phyloP scores from a whole-genome alignment of 1,139 yeast species.

The Taphrina confusa region DNA sequence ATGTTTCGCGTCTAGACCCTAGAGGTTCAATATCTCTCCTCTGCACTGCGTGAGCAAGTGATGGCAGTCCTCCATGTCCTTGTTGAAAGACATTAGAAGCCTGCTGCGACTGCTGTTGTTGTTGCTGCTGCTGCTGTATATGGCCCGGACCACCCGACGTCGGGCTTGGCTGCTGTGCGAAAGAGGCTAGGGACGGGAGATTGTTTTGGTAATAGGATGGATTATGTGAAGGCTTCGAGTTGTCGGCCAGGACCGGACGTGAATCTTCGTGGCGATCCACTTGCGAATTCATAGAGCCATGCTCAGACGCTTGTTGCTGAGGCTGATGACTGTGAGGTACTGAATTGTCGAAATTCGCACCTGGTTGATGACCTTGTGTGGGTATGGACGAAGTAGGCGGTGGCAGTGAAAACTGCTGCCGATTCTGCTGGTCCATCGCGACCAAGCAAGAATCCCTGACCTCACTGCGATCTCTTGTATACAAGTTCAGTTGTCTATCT shows the following conservation, averaged over 20 bases:
- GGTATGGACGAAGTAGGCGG: slow-evolving; percentile 14
- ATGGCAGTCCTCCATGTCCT: slow-evolving; percentile 6
- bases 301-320: background rate
- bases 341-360: slow-evolving; percentile 1
- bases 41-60: slow-evolving; percentile 9
- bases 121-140: slow-evolving; percentile 2
- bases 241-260: background rate
- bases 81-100: background rate
- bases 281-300: background rate
- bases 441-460: background rate
- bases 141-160: background rate
- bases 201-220: background rate
- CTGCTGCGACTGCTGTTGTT: background rate
- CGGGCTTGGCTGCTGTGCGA: slow-evolving; percentile 1
- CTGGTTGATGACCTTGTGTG: background rate
- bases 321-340: background rate
- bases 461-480: no score
- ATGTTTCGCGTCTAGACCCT: background rate
- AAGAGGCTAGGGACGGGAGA: slow-evolving; percentile 15
- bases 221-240: background rate
- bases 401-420: slow-evolving; percentile 10
- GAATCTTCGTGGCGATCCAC: slow-evolving; percentile 8
- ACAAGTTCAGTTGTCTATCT: background rate
- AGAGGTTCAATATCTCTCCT: slow-evolving; percentile 10
- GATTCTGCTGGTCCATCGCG: slow-evolving; percentile 24